These are phyloP conservation scores for Ophiostoma sp. DNA, from an alignment of 2,329 filamentous ascomycete species.

Conservation along the genomic window DNA sequence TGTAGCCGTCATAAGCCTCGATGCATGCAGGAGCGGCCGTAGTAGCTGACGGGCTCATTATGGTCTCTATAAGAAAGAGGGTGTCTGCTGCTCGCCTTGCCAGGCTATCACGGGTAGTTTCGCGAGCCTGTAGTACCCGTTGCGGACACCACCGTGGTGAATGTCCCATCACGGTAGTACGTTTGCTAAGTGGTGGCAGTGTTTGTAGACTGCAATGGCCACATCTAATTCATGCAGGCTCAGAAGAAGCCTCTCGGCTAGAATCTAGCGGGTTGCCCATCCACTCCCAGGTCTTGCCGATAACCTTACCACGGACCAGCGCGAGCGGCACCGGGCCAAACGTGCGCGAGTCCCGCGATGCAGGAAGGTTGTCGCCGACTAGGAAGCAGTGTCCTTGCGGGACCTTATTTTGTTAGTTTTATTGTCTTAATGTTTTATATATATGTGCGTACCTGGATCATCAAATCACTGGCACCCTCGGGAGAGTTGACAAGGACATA, in stretches of 20 bases:
- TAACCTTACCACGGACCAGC: conserved; percentile 75
- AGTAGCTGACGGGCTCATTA: not conserved
- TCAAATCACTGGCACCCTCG: conserved; percentile 43
- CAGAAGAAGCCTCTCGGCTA: not conserved
- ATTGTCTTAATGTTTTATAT: not conserved
- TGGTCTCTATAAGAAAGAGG: not conserved
- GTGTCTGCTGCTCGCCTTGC: not conserved
- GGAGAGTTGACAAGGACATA: conserved; percentile 65
- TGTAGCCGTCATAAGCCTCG: not conserved
- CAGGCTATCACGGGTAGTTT: not conserved
- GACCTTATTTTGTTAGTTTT: conserved; percentile 50
- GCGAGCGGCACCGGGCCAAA: conserved; percentile 84
- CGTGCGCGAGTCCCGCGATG: conserved; percentile 77
- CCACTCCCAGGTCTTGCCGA: conserved; percentile 53
- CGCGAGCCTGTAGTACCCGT: not conserved
- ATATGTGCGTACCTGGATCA: conserved; percentile 58
- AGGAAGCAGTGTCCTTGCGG: conserved; percentile 91
- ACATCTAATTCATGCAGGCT: not conserved
- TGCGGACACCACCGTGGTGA: not conserved
- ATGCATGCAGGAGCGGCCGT: not conserved
- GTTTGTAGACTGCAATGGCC: not conserved
- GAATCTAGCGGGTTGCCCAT: conserved; percentile 38
- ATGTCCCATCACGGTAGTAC: no score
- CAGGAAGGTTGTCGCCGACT: conserved; percentile 78
- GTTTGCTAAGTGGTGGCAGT: not conserved